Evolutionary conservation across 2,329 filamentous ascomycete species (phyloP).

Genomic region (Nemania sp.): DNA sequence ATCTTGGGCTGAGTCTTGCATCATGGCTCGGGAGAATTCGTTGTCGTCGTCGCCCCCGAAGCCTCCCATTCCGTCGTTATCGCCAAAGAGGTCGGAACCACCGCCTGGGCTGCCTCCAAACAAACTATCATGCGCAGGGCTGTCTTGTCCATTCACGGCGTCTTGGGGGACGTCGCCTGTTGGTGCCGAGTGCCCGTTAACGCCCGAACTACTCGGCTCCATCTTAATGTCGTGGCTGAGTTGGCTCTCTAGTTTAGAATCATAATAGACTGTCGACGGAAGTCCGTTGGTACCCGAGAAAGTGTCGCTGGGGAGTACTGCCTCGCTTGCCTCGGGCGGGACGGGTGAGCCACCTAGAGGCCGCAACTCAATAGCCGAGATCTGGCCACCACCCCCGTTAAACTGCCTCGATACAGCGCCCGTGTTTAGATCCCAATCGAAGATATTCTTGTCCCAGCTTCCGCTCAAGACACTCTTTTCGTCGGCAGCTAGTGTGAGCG

Average conservation of each 20-base stretch:
- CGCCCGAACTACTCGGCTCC: constrained; percentile 51
- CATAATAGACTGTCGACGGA: constrained; percentile 66
- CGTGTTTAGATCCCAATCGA: constrained; percentile 95
- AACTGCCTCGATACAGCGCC: constrained; percentile 82
- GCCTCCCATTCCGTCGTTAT: constrained; percentile 72
- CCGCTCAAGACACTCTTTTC: constrained; percentile 90
- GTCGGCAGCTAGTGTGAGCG: constrained; percentile 83
- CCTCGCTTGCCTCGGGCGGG: constrained; percentile 75
- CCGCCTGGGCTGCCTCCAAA: constrained; percentile 81
- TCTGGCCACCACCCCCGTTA: constrained; percentile 81
- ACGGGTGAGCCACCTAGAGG: constrained; percentile 81
- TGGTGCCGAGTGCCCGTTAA: constrained; percentile 51
- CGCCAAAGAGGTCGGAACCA: constrained; percentile 86
- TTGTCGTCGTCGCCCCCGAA: constrained; percentile 88
- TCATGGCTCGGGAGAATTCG: constrained; percentile 82
- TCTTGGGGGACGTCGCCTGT: constrained; percentile 53
- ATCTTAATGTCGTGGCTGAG: constrained; percentile 52
- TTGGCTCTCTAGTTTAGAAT: constrained; percentile 51
- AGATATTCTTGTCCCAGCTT: constrained; percentile 94
- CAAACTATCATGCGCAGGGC: constrained; percentile 80
- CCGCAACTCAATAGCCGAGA: constrained; percentile 87
- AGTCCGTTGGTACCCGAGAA: constrained; percentile 81
- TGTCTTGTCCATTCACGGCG: constrained; percentile 70
- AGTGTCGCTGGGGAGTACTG: constrained; percentile 71
- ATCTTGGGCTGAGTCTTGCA: constrained; percentile 56